A percentile compares a stretch with the other conserved stretches of the same genome.
These are phyloP conservation scores for Puccinia polysora DNA, from an alignment of 1,284 basidiomycete species.

Conservation along the genomic window DNA sequence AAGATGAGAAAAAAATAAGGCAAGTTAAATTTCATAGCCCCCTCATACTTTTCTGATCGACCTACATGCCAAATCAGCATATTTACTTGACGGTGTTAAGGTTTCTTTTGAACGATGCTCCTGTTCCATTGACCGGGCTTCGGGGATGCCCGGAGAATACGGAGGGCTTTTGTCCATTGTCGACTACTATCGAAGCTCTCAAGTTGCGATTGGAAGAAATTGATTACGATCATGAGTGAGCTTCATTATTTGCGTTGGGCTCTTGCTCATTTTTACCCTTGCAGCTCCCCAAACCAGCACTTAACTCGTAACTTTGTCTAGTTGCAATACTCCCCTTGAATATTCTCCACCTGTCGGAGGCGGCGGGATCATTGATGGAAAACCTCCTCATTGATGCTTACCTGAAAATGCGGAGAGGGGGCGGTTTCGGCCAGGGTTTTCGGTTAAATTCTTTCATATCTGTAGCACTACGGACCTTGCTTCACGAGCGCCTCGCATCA, in stretches of 20 bases:
- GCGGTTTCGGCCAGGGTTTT: no score
- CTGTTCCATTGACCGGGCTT: conserved; percentile 35
- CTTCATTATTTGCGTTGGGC: conserved; percentile 42
- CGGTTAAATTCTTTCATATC: no score
- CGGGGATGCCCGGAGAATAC: conserved; percentile 18
- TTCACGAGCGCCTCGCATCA: no score
- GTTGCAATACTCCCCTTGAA: conserved; percentile 9
- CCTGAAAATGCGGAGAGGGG: no score
- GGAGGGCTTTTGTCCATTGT: conserved; percentile 32
- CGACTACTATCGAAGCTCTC: conserved; percentile 19
- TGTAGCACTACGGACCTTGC: no score
- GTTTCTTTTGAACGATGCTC: conserved; percentile 40
- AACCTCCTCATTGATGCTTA: no score
- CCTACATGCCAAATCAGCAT: neutral
- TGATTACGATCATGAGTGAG: conserved; percentile 39
- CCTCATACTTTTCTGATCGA: neutral
- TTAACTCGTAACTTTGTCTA: neutral
- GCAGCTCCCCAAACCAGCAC: neutral
- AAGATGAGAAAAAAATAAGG: conserved; percentile 17
- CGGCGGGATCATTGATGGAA: conserved; percentile 39
- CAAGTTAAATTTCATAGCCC: neutral
- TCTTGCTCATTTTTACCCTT: neutral
- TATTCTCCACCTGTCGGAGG: conserved; percentile 39
- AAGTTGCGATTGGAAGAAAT: conserved; percentile 28
- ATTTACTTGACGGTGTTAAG: neutral